Conservation (phyloP, 2,329 filamentous ascomycete genomes). For the Aspergillus pseudotamarii region DNA sequence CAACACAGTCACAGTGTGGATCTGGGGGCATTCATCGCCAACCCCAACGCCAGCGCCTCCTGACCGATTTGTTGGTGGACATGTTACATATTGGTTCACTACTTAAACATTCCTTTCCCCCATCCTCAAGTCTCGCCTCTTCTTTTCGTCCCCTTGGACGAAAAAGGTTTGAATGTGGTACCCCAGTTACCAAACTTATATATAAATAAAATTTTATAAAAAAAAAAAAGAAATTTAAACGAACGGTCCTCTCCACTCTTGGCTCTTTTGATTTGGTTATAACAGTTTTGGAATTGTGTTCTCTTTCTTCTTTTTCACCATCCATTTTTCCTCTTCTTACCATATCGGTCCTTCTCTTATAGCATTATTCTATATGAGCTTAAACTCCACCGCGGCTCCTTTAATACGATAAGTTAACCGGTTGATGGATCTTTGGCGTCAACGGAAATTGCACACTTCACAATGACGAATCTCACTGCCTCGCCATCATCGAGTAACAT, state of each 20-base stretch:
- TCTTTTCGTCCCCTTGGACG: constrained; percentile 26
- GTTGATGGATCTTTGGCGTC: constrained; percentile 8
- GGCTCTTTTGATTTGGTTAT: background rate
- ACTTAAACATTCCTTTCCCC: constrained; percentile 36
- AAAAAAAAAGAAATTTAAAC: constrained; percentile 9
- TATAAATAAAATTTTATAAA: constrained; percentile 2
- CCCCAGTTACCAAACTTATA: constrained; percentile 9
- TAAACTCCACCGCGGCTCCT: background rate
- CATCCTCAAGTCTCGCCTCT: constrained; percentile 23
- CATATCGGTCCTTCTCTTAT: background rate
- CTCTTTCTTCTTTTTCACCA: background rate
- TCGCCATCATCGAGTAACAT: constrained; percentile 21
- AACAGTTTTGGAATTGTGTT: background rate
- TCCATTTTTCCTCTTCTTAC: background rate
- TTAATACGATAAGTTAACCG: background rate
- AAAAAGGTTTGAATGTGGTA: constrained; percentile 16
- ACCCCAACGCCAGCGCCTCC: constrained; percentile 26
- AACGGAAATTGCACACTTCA: constrained; percentile 18
- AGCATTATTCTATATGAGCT: constrained; percentile 10
- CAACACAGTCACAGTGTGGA: constrained; percentile 23
- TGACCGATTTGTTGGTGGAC: constrained; percentile 12
- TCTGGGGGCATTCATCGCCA: constrained; percentile 24
- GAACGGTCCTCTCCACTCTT: constrained; percentile 6
- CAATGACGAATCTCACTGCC: constrained; percentile 27
- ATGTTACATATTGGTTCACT: constrained; percentile 10